These are phyloP conservation scores for Colletotrichum falcatum DNA, from an alignment of 2,329 filamentous ascomycete species.

Conservation along the genomic window DNA sequence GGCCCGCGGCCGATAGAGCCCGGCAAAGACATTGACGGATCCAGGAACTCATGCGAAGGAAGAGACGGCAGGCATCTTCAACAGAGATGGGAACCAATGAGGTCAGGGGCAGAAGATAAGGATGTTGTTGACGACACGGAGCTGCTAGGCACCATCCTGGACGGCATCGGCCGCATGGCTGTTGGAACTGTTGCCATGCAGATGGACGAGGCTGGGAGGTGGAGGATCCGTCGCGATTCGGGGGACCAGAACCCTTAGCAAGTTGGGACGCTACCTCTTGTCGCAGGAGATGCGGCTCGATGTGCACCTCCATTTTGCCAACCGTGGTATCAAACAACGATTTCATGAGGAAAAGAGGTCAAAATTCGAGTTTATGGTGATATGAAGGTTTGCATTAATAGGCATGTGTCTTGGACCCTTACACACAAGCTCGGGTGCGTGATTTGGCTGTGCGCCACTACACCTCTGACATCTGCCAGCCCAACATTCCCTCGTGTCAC, in stretches of 20 bases:
- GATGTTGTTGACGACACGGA: conserved; percentile 46
- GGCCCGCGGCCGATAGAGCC: neutral
- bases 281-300: neutral
- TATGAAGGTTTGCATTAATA: conserved; percentile 1
- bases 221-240: conserved; percentile 50
- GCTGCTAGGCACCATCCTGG: conserved; percentile 51
- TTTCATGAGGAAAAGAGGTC: neutral
- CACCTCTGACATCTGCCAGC: conserved; percentile 23
- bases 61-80: neutral
- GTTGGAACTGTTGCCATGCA: conserved; percentile 49
- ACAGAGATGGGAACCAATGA: conserved; percentile 1
- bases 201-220: conserved; percentile 54
- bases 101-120: neutral
- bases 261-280: neutral
- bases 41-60: neutral
- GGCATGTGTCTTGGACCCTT: neutral
- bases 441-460: neutral
- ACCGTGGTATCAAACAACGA: neutral
- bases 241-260: conserved; percentile 7
- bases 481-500: conserved; percentile 5
- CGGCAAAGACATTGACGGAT: neutral
- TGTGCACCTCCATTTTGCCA: neutral
- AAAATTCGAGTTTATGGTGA: neutral
- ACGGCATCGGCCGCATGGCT: conserved; percentile 51
- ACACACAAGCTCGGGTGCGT: neutral